phyloP scores from a whole-genome alignment of 1,139 yeast species.

The Blastobotrys buckinghamii region DNA sequence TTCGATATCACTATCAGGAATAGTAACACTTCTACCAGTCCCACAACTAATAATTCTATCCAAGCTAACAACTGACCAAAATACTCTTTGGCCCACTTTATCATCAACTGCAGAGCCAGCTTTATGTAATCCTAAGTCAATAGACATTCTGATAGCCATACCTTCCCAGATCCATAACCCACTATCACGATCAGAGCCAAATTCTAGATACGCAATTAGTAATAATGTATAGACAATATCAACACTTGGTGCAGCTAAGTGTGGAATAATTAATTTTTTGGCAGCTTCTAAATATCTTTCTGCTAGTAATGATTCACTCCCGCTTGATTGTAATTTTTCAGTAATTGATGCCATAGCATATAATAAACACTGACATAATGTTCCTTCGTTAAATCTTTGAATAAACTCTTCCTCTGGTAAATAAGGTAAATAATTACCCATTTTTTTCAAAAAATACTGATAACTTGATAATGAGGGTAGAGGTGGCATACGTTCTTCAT shows the following conservation, averaged over 20 bases:
- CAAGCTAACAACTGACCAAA: constrained; percentile 28
- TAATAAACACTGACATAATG: constrained; percentile 22
- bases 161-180: constrained; percentile 31
- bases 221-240: constrained; percentile 27
- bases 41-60: constrained; percentile 29
- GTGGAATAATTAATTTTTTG: constrained; percentile 24
- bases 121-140: constrained; percentile 28
- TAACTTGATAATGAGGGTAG: constrained; percentile 11
- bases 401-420: constrained; percentile 21
- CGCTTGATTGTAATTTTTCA: constrained; percentile 15
- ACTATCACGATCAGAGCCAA: constrained; percentile 28
- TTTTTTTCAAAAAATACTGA: constrained; percentile 15
- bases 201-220: constrained; percentile 27
- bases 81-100: constrained; percentile 18
- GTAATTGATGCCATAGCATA: constrained; percentile 26
- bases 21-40: constrained; percentile 25
- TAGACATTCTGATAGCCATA: constrained; percentile 29
- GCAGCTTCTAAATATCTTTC: constrained; percentile 26
- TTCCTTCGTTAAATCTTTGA: constrained; percentile 21
- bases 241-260: constrained; percentile 25
- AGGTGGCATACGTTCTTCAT: constrained; percentile 10
- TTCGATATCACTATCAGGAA: constrained; percentile 22
- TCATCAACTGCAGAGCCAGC: constrained; percentile 5
- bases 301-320: neutral
- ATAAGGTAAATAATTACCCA: constrained; percentile 24